Conservation (phyloP, 139 green algal genomes). For the Volvox africanus region DNA sequence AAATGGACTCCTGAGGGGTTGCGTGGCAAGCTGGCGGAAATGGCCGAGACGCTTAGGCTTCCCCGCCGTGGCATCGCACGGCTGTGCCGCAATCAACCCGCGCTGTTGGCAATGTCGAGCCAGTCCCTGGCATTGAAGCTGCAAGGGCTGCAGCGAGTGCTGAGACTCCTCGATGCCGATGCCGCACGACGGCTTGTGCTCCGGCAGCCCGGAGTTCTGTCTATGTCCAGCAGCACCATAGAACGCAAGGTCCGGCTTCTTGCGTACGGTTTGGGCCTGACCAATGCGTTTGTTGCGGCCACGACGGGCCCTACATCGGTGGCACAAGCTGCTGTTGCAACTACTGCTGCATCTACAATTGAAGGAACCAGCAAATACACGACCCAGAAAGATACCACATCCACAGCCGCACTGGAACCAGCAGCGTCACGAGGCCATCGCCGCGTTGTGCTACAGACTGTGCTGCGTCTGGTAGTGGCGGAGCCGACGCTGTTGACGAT, state of each 20-base stretch:
- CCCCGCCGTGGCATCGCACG: neutral
- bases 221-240: neutral
- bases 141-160: neutral
- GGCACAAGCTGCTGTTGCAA: neutral
- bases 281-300: neutral
- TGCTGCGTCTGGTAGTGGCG: neutral
- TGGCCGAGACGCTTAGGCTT: neutral
- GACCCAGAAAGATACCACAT: neutral
- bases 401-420: neutral
- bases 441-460: neutral
- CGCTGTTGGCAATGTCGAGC: conserved; percentile 33
- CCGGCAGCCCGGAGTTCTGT: conserved; percentile 19
- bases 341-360: too few species aligned
- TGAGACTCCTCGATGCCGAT: neutral
- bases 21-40: neutral
- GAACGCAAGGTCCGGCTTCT: conserved; percentile 4
- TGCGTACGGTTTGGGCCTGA: neutral
- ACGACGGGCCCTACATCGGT: neutral
- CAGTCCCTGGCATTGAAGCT: neutral
- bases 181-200: conserved; percentile 2
- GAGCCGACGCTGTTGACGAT: conserved; percentile 42
- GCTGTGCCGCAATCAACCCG: conserved; percentile 35
- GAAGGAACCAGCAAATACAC: neutral
- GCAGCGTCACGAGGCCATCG: neutral
- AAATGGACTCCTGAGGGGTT: conserved; percentile 4